phyloP scores from a whole-genome alignment of 768 basidiomycete genomes.

The Suillus lakei region DNA sequence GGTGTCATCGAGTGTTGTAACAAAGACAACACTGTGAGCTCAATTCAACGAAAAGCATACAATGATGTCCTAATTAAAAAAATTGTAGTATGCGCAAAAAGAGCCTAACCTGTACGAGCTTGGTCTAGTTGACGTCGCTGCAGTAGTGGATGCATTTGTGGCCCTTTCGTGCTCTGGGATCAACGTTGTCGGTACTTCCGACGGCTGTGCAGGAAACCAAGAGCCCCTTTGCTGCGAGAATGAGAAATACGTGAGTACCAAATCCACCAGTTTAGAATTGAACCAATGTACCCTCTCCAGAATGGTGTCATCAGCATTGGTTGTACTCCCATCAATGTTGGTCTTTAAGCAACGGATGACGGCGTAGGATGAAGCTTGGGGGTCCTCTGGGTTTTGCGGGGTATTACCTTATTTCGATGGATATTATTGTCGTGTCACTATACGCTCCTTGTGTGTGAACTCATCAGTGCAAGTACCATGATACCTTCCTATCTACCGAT shows the following conservation, averaged over 20 bases:
- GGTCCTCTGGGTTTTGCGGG: neutral
- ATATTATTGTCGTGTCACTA: neutral
- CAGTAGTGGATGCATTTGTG: neutral
- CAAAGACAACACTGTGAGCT: neutral
- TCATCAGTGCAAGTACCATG: neutral
- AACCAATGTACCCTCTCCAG: neutral
- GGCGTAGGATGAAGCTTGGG: neutral
- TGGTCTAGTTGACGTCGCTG: neutral
- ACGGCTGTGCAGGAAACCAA: neutral
- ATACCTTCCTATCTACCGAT: neutral
- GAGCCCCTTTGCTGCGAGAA: conserved; percentile 9
- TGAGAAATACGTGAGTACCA: conserved; percentile 7
- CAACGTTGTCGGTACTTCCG: neutral
- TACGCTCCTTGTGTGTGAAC: neutral
- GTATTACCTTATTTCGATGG: neutral
- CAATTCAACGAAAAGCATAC: neutral
- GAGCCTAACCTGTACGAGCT: neutral
- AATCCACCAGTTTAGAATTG: neutral
- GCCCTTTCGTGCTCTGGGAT: conserved; percentile 4
- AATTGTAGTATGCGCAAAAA: neutral
- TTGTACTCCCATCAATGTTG: neutral
- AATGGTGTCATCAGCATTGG: neutral
- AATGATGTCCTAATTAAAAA: neutral
- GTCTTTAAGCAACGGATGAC: neutral
- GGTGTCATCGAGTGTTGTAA: conserved; percentile 1